Base-by-base conservation (phyloP, 805 yeast species). In the Wickerhamiella cacticola region DNA sequence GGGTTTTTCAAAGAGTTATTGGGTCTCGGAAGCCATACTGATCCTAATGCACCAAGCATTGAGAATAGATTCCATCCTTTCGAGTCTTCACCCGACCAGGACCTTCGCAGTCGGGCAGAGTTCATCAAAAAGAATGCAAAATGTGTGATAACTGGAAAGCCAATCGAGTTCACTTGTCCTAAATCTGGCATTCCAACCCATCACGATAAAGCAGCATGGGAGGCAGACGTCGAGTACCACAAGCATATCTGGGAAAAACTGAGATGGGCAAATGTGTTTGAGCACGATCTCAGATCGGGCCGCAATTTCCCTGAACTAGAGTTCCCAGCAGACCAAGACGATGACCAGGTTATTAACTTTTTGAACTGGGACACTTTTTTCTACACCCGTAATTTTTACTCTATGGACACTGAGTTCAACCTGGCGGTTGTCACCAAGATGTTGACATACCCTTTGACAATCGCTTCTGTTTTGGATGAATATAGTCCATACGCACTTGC, bases 341-440 rank as follows among this genome's bases (percentile, higher is more conserved):
- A 69, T 45, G 96, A 88, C 60, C 79, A 79, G 52, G 57, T 62
- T 31, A 77, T 87, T 51, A 87, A 86, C 61, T 75, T 86, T 61
- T 70, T 79, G 43, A 79, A 75, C 63, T 92, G 98, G 98, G 97
- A 92, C 65, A 71, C 92, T 8, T 89, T 78, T 59, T 81, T 92
- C 61, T 92, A 89, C 65, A 89, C 97, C 0, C 75, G 98, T 63
- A 82, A 82, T 57, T 92, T 85, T 63, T 81, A 79, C 58, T 89
- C 96, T 4, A 89, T 92, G 97, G 95, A 92, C 65, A 83, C 95
- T 3, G 96, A 88, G 64, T 89, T 85, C 68, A 94, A 89, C 64
- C 70, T 89, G 60, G 97, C 97, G 1, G 94, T 94, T 3, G 88
- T 87, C 28, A 86, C 97, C 16, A 92, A 92, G 63, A 83, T 89